phyloP scores from a whole-genome alignment of 495 filamentous ascomycete genomes.

The Aspergillus mulundensis region DNA sequence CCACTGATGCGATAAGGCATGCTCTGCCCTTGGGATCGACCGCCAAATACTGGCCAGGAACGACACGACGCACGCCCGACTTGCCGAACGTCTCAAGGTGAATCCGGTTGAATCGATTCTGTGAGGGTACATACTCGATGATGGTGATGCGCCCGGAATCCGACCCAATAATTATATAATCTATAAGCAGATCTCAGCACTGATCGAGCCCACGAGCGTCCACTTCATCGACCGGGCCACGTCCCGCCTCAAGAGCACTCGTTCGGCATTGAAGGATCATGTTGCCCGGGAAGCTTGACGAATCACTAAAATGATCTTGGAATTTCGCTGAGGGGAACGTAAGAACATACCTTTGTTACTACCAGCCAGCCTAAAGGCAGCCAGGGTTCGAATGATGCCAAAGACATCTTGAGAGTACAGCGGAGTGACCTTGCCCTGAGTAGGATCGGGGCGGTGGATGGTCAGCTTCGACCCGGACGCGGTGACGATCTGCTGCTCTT shows the following conservation, averaged over 20 bases:
- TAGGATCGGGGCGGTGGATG: slow-evolving; percentile 79
- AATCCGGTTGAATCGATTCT: slow-evolving; percentile 83
- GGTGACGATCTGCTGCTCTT: slow-evolving; percentile 94
- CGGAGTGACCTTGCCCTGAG: slow-evolving; percentile 77
- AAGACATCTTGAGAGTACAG: slow-evolving; percentile 90
- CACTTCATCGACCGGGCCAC: slow-evolving; percentile 43
- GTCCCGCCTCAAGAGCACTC: slow-evolving; percentile 31
- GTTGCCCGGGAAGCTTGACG: slow-evolving; percentile 65
- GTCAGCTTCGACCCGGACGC: slow-evolving; percentile 87
- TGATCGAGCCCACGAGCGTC: slow-evolving; percentile 37
- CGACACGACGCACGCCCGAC: slow-evolving; percentile 87
- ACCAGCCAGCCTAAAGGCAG: slow-evolving; percentile 85
- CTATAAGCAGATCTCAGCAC: slow-evolving; percentile 64
- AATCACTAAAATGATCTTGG: slow-evolving; percentile 87
- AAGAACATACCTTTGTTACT: slow-evolving; percentile 88
- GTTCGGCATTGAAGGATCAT: slow-evolving; percentile 37
- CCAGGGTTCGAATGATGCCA: slow-evolving; percentile 84
- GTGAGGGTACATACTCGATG: slow-evolving; percentile 82
- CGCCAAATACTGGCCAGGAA: slow-evolving; percentile 93
- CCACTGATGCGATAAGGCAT: slow-evolving; percentile 85
- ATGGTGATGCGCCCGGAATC: slow-evolving; percentile 94
- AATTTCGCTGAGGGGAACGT: slow-evolving; percentile 36
- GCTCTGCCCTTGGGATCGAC: slow-evolving; percentile 94
- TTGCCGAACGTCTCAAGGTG: slow-evolving; percentile 98
- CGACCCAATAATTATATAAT: slow-evolving; percentile 92